Base-by-base conservation (phyloP, 345 rosid genomes). In the Cardiospermum halicacabum region DNA sequence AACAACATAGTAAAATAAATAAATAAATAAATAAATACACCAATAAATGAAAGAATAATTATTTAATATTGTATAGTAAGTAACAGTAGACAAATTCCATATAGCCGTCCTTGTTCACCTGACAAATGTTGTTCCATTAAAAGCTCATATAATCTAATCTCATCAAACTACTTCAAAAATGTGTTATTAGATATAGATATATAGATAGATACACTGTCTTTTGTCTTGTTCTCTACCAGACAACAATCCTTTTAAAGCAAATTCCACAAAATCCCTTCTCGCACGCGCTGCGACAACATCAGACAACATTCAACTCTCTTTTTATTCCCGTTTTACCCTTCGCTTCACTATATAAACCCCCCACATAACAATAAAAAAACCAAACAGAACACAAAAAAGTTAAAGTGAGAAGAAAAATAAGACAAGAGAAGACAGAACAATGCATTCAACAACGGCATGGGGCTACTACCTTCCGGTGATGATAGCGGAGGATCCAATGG, bases 201-300 rank as follows among this genome's bases (percentile, higher is more conserved):
- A n/a, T n/a, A n/a, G n/a, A n/a, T n/a, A n/a, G n/a, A n/a, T n/a
- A n/a, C n/a, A n/a, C n/a, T n/a, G n/a, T n/a, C n/a, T n/a, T n/a
- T n/a, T n/a, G 40, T 70, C 70, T 63, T 72, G 7, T 58, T 34
- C 40, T 31, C 12, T 0, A 18, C 43, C 74, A 72, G 84, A 74
- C 81, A 77, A 50, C 53, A 42, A 76, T 78, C 77, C 83, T 66
- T 72, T 71, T 50, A 69, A 76, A 74, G 75, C 37, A 26, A 70
- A 28, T 25, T 53, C 67, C 49, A 62, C 67, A 39, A 69, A 55
- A 57, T 40, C 67, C 22, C 22, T 28, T 68, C 3, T 25, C 45
- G 77, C 84, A 75, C 75, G 80, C 82, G 69, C 72, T 30, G 73
- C 68, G 82, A 82, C 86, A 82, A 56, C 79, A 45, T 60, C 74